Base-by-base conservation (phyloP, 176 grass and related monocot genomes). In the Lolium perenne region DNA sequence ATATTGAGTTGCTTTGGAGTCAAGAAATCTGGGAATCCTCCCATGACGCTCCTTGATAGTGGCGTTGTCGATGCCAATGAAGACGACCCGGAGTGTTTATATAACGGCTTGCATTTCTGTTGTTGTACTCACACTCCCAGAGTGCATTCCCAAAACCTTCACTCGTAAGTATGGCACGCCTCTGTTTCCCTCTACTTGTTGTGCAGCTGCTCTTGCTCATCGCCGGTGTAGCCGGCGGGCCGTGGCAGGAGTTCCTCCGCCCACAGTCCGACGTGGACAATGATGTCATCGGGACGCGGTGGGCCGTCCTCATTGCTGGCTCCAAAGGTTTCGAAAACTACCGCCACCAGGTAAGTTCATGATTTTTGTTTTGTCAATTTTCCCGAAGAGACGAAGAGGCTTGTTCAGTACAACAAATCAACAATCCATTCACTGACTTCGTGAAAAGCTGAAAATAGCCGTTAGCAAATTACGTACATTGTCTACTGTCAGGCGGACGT, bases 281-380 rank as follows among this genome's bases (percentile, higher is more conserved):
- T 0, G 53, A 55, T 55, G 53, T 55, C 4, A 7, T 10, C 57
- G 57, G 57, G 20, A 60, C 57, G 3, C 21, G 20, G 57, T 60
- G 57, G 57, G 57, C 57, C 57, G 57, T 60, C 57, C 57, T 60
- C n/a, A 60, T 60, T n/a, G 57, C 57, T n/a, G 57, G 57, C 20
- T 60, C 57, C 57, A 21, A 10, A 22, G 57, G 57, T 10, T 60
- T 60, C 8, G 57, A 7, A 1, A 60, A 60, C 57, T 60, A 60
- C 57, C 57, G 57, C 57, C 57, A 60, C 57, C 57, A 60, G 57
- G 57, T 60, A 43, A 43, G 41, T 43, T 43, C 6, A 43, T 7
- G 41, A 7, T 43, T 43, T 43, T 35, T 35, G 32, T 35, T 35
- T 35, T 35, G 32, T 35, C 32, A 35, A 35, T 35, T 35, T 35